A percentile compares a stretch with the other conserved stretches of the same genome.
phyloP scores from a whole-genome alignment of 805 yeast genomes.

The Kluyveromyces nonfermentans region DNA sequence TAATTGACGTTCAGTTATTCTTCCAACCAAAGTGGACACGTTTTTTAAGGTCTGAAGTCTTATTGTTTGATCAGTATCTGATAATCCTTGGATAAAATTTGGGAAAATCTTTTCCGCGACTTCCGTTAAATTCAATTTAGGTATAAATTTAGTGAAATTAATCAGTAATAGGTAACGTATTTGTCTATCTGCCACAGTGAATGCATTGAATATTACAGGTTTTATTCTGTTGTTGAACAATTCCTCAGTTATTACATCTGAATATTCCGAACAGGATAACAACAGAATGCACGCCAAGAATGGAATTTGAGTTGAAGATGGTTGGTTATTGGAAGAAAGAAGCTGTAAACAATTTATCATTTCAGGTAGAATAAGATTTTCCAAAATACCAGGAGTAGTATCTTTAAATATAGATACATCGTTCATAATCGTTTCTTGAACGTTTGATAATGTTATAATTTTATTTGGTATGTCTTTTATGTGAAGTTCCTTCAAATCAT shows the following conservation, averaged over 20 bases:
- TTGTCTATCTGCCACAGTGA: conserved; percentile 62
- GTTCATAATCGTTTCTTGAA: conserved; percentile 29
- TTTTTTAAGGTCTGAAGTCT: conserved; percentile 66
- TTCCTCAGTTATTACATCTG: conserved; percentile 1
- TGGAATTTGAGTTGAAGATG: conserved; percentile 4
- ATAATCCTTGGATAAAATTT: conserved; percentile 67
- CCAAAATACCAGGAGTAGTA: conserved; percentile 45
- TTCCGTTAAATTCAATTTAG: conserved; percentile 44
- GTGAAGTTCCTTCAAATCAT: conserved; percentile 46
- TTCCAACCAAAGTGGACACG: conserved; percentile 46
- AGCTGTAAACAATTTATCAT: conserved; percentile 36
- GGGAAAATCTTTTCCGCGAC: conserved; percentile 63
- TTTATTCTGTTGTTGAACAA: conserved; percentile 22
- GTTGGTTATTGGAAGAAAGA: conserved; percentile 10
- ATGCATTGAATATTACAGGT: conserved; percentile 58
- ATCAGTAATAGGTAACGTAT: conserved; percentile 64
- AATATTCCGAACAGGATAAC: conserved; percentile 7
- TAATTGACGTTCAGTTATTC: conserved; percentile 66
- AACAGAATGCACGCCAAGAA: conserved; percentile 6
- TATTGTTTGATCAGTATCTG: conserved; percentile 73
- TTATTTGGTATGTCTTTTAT: conserved; percentile 47
- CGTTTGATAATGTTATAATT: conserved; percentile 26
- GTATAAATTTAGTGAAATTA: conserved; percentile 46
- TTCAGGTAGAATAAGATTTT: conserved; percentile 62
- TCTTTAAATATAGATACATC: conserved; percentile 28